phyloP scores from a whole-genome alignment of 1,284 basidiomycete genomes.

The Vanrija humicola region DNA sequence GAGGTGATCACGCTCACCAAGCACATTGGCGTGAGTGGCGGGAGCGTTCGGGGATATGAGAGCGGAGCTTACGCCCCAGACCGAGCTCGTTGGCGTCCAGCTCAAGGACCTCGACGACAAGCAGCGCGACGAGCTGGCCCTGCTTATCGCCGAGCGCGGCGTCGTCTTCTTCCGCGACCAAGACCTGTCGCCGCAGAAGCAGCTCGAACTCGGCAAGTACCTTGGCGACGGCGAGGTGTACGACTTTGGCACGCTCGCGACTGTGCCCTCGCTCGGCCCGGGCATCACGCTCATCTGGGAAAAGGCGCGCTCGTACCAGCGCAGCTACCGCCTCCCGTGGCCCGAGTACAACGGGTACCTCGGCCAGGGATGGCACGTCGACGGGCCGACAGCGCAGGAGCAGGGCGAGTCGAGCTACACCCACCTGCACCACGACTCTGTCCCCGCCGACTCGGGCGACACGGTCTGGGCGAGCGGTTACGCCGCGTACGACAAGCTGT shows the following conservation, averaged over 20 bases:
- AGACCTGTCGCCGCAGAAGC: constrained; percentile 30
- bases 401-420: constrained; percentile 64
- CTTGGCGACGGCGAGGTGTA: constrained; percentile 45
- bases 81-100: constrained; percentile 39
- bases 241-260: constrained; percentile 63
- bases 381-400: constrained; percentile 59
- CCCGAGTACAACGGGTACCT: constrained; percentile 22
- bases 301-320: constrained; percentile 8
- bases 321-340: background rate
- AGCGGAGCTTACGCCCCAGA: background rate
- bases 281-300: constrained; percentile 22
- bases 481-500: constrained; percentile 41
- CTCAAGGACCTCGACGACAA: constrained; percentile 31
- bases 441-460: constrained; percentile 49
- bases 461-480: constrained; percentile 51
- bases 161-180: constrained; percentile 37
- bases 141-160: constrained; percentile 33
- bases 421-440: constrained; percentile 48
- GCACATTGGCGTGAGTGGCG: constrained; percentile 27
- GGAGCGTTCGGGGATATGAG: too few relatives aligned
- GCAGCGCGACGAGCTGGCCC: constrained; percentile 37
- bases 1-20: constrained; percentile 28
- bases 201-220: constrained; percentile 28
- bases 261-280: constrained; percentile 18
- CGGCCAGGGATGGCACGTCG: constrained; percentile 62